phyloP scores from a whole-genome alignment of 2,329 filamentous ascomycete species.

The Neofusicoccum umdonicola region DNA sequence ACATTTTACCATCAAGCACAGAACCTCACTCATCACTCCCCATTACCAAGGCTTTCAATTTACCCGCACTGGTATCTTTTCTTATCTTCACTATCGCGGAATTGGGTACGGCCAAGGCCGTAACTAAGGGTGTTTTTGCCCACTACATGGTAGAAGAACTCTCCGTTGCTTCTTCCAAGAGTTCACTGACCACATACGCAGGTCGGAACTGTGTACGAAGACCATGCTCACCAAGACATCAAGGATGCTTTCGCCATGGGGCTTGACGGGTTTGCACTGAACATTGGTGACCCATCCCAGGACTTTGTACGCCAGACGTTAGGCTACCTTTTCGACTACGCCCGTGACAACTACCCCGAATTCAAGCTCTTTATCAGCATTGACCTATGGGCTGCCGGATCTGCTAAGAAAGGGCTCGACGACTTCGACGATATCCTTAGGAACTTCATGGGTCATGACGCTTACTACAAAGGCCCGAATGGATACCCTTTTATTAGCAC shows the following conservation, averaged over 20 bases:
- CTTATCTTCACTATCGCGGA: too few species aligned
- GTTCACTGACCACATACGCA: neutral
- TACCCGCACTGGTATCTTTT: too few species aligned
- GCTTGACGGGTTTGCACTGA: neutral
- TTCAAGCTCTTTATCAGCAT: constrained; percentile 5
- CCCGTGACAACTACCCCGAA: constrained; percentile 3
- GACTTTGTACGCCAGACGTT: neutral
- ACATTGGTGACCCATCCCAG: neutral
- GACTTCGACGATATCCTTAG: neutral
- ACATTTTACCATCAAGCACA: too few species aligned
- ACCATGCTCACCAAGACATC: neutral
- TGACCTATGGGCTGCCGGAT: neutral
- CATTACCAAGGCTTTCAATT: too few species aligned
- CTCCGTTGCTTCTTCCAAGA: too few species aligned
- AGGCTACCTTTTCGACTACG: constrained; percentile 1
- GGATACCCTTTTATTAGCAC: neutral
- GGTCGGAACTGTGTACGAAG: neutral
- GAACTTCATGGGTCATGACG: neutral
- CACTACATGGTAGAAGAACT: too few species aligned
- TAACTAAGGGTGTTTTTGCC: too few species aligned
- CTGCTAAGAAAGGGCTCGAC: neutral
- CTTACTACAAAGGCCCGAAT: constrained; percentile 5
- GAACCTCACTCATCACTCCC: too few species aligned
- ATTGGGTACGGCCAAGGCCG: too few species aligned
- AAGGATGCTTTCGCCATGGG: neutral